phyloP scores from a whole-genome alignment of 2,329 filamentous ascomycete genomes.

The Fusarium sp. region DNA sequence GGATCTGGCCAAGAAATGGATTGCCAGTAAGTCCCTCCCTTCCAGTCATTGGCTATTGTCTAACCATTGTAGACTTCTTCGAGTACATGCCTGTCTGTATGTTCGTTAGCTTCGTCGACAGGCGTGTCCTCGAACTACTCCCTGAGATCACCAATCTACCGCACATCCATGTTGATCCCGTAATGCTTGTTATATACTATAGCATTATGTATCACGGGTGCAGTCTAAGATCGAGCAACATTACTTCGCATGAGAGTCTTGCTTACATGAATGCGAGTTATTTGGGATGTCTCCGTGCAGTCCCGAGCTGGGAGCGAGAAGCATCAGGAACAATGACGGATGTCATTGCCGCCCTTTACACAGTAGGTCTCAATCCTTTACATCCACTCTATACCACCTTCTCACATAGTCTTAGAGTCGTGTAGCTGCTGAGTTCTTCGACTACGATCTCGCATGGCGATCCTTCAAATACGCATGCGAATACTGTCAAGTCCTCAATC shows the following conservation, averaged over 20 bases:
- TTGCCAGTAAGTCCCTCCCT: slow-evolving; percentile 36
- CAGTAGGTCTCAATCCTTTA: slow-evolving; percentile 26
- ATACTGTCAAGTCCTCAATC: slow-evolving; percentile 47
- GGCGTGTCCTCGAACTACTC: slow-evolving; percentile 45
- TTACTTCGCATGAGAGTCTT: slow-evolving; percentile 12
- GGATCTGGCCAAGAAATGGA: slow-evolving; percentile 46
- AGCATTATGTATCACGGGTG: slow-evolving; percentile 47
- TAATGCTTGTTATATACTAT: slow-evolving; percentile 48
- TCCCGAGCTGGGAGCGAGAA: slow-evolving; percentile 48
- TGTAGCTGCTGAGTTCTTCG: slow-evolving; percentile 48
- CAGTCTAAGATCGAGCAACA: slow-evolving; percentile 38
- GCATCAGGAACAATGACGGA: slow-evolving; percentile 48
- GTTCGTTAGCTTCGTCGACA: slow-evolving; percentile 46
- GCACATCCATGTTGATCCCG: slow-evolving; percentile 47
- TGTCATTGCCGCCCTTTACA: slow-evolving; percentile 46
- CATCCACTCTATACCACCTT: fast-evolving
- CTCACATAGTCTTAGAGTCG: slow-evolving; percentile 41
- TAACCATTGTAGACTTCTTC: slow-evolving; percentile 42
- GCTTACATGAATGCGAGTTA: slow-evolving; percentile 44
- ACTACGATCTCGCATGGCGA: slow-evolving; percentile 48
- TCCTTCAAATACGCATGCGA: slow-evolving; percentile 48
- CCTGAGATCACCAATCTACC: slow-evolving; percentile 46
- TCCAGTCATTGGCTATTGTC: neutral
- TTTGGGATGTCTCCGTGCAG: slow-evolving; percentile 45
- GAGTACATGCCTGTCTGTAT: slow-evolving; percentile 46